phyloP scores from a whole-genome alignment of 345 rosid genomes.

The Eucalyptus marginata region DNA sequence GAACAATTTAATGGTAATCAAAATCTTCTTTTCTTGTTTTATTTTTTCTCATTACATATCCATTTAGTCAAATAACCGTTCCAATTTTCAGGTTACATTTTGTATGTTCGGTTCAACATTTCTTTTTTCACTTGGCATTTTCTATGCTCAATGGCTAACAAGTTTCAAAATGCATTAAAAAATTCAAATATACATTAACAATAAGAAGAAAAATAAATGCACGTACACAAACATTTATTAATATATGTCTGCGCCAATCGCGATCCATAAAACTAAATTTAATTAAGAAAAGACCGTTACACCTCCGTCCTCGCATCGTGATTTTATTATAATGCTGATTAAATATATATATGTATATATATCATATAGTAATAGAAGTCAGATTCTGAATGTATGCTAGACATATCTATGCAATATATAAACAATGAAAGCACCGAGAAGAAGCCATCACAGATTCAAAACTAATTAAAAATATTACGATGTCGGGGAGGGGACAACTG shows the following conservation, averaged over 20 bases:
- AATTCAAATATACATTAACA: background rate
- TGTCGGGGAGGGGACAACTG: background rate
- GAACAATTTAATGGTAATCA: background rate
- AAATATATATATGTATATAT: background rate
- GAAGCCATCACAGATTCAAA: background rate
- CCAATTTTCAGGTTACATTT: background rate
- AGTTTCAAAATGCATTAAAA: background rate
- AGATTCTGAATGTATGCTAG: background rate
- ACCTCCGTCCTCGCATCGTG: background rate
- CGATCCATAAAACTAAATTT: background rate
- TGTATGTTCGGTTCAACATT: background rate
- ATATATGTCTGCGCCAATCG: background rate
- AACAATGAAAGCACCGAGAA: background rate
- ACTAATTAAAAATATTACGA: background rate
- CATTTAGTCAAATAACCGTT: no score
- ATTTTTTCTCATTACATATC: background rate
- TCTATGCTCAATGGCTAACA: background rate
- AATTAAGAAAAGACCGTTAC: background rate
- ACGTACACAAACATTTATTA: fast-evolving
- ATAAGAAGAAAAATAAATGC: background rate
- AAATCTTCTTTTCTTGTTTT: background rate
- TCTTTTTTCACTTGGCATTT: background rate
- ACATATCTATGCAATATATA: background rate
- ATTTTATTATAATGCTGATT: background rate
- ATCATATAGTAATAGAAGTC: background rate